Evolutionary conservation across 2,329 filamentous ascomycete species (phyloP), one percentile per base, ranked within the genome.

Genomic region (Ceratocystis cubensis): DNA sequence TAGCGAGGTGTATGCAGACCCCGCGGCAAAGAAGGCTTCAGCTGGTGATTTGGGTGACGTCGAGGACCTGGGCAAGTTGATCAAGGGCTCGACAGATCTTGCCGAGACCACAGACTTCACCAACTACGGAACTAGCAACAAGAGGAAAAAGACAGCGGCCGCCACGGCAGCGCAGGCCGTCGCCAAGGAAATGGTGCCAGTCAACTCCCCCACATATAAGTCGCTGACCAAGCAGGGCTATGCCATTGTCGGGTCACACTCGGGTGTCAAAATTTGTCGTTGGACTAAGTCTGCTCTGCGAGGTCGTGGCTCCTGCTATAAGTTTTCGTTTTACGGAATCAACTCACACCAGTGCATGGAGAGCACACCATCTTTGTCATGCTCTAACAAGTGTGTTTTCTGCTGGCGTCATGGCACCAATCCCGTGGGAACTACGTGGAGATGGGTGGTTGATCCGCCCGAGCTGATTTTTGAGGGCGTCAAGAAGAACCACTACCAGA

Each of bases 331-430:
- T 75, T 99, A 99, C 75, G 93, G 93, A 62, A 99, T 99, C 75
- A 85, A 88, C 70, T 96, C 92, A 0, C 94, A 99, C 73, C 88
- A 96, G 69, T 99, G 93, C 76, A 99, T 99, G 94, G 93, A 99
- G 77, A 93, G 93, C 1, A 97, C 93, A 0, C 93, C 93, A 0
- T 96, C 92, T 0, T 83, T 99, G 3, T 96, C 91, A 8, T 99
- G 93, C 80, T 94, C 88, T 69, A 97, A 97, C 79, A 97, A 99
- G 75, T 97, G 94, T 75, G 91, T 99, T 70, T 99, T 97, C 76
- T 99, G 93, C 81, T 99, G 93, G 94, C 87, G 94, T 5, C 94
- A 97, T 74, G 94, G 93, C 65, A 97, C 94, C 0, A 99, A 97
- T 74, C 93, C 93, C 0, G 94, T 97, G 0, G 92, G 92, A 61